Evolutionary conservation across 2,329 filamentous ascomycete genomes (phyloP), one percentile per base, ranked within the genome.

Genomic region (Sporothrix pallida): DNA sequence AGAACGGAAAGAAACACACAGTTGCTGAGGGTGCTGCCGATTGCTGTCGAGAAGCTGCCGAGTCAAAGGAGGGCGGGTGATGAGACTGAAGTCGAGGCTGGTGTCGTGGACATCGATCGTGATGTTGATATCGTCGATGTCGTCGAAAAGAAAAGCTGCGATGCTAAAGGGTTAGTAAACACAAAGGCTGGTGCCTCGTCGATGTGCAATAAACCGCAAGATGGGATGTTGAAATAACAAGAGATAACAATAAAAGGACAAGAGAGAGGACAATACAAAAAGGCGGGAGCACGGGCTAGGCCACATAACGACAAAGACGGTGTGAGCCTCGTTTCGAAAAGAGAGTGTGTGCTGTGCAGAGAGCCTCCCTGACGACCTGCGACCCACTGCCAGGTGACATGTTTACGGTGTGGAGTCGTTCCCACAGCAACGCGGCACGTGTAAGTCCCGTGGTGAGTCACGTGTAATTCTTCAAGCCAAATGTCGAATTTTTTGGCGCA

Each of bases 391-490:
- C 17, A 60, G 50, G 73, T 68, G 73, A 73, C 50, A 68, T 74
- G 73, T 74, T 74, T 74, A 74, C 73, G 20, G 37, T 46, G 67
- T 70, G 71, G 56, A 71, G 17, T 31, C 5, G 73, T 74, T 74
- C 37, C 67, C 73, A 72, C 65, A 58, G 73, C 70, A 74, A 74
- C 70, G 31, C 31, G 31, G 31, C 31, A 37, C 31, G 31, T 37
- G 31, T 37, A 37, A 37, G 31, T 37, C 31, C 31, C 31, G 31
- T 37, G 31, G 31, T 5, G 7, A 2, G n/a, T 65, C 58, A 70
- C 70, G 54, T 63, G 54, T 1, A 8, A 13, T 8, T 7, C n/a
- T 3, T 3, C 13, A 13, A 8, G 3, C 12, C 6, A 56, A 37
- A 70, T 65, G 54, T 63, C 44, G 15, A 8, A 13, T 8, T 7